phyloP scores from a whole-genome alignment of 2,329 filamentous ascomycete species.

The Drechslera avenae region DNA sequence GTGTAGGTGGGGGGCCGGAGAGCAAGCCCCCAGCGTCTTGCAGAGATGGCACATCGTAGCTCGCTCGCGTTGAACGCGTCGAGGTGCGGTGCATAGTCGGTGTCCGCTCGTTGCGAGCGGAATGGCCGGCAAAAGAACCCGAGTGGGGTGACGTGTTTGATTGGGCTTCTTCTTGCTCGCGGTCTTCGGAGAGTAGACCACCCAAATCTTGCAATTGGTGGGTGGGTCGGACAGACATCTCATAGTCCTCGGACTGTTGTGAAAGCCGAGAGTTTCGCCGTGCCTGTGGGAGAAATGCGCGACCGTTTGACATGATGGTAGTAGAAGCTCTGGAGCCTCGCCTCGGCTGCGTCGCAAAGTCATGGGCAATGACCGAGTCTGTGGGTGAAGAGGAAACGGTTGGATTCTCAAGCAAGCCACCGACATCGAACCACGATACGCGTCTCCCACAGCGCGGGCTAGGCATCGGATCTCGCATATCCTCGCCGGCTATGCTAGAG shows the following conservation, averaged over 20 bases:
- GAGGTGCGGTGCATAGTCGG: conserved; percentile 24
- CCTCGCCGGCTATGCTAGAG: conserved; percentile 25
- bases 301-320: conserved; percentile 27
- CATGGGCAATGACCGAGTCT: conserved; percentile 48
- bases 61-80: conserved; percentile 30
- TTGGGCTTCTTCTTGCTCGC: conserved; percentile 24
- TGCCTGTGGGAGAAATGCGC: conserved; percentile 31
- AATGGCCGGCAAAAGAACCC: conserved; percentile 17
- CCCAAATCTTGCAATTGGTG: conserved; percentile 35
- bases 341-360: conserved; percentile 48
- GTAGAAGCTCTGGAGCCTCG: conserved; percentile 41
- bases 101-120: conserved; percentile 15
- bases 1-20: conserved; percentile 12
- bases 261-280: conserved; percentile 42
- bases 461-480: conserved; percentile 44
- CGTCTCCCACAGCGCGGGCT: conserved; percentile 52
- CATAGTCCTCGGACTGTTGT: conserved; percentile 43
- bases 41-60: conserved; percentile 32
- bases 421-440: conserved; percentile 85
- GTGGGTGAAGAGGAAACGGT: conserved; percentile 37
- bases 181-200: conserved; percentile 32
- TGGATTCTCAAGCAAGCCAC: conserved; percentile 69
- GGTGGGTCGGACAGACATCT: conserved; percentile 29
- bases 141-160: conserved; percentile 22
- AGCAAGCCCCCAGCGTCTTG: conserved; percentile 41